phyloP scores from a whole-genome alignment of 176 grass and related monocot genomes.

The Ananas comosus region DNA sequence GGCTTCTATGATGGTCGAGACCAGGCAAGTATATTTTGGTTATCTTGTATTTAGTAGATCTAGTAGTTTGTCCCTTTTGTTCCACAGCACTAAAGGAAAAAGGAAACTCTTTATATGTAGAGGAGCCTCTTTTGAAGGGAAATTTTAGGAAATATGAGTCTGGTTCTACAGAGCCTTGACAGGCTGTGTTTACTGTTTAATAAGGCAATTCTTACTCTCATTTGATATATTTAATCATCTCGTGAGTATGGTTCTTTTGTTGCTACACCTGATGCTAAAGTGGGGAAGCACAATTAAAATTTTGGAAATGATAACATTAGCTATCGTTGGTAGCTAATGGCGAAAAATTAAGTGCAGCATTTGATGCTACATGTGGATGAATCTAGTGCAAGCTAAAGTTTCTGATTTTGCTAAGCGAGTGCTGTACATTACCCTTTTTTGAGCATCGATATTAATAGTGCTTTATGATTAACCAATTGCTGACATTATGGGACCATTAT shows the following conservation, averaged over 20 bases:
- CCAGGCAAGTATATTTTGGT: constrained; percentile 33
- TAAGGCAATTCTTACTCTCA: background rate
- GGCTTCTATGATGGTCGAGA: constrained; percentile 92
- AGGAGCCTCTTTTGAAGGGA: background rate
- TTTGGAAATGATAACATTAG: background rate
- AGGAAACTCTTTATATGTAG: background rate
- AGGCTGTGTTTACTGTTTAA: background rate
- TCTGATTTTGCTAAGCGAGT: background rate
- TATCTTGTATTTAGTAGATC: background rate
- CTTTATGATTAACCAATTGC: background rate
- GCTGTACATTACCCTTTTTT: background rate
- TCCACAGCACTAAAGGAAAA: background rate
- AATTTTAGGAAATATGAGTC: background rate
- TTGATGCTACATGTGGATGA: background rate
- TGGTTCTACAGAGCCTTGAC: background rate
- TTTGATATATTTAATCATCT: background rate
- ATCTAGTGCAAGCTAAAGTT: background rate
- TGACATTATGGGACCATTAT: background rate
- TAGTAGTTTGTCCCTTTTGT: background rate
- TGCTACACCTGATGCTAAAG: background rate
- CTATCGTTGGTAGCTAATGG: background rate
- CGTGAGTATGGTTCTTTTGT: background rate
- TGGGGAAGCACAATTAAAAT: background rate
- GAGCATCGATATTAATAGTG: background rate
- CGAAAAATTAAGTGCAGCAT: background rate